Base-by-base conservation (phyloP, 2,329 filamentous ascomycete species). In the Arthroderma sp. region DNA sequence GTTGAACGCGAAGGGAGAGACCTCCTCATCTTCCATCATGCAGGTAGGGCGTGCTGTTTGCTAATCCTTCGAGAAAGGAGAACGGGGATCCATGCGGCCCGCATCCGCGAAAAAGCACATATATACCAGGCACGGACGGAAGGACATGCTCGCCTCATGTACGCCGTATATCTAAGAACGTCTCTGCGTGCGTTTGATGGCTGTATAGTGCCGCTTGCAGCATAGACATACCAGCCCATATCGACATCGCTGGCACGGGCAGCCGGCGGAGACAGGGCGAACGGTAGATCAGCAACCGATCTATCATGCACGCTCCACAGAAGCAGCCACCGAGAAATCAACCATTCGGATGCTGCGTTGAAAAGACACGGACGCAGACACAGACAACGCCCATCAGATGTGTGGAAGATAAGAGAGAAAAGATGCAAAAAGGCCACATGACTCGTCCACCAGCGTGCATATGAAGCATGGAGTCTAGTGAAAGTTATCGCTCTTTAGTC, bases 251-350 rank as follows among this genome's bases (percentile, higher is more conserved):
- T 35, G 25, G 47, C 35, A 3, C 15, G 33, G 23, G 47, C 47
- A 31, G 25, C 28, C 4, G 4, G 17, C 5, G 47, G 11, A 25
- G 47, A 33, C 15, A 19, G 25, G 11, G 2, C 25, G 47, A 25
- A 33, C 47, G 47, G 47, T 51, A 51, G 47, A 51, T 51, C 47
- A 51, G 25, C 47, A 51, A 31, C n/a, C 23, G 28, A 47, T 47
- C 41, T 23, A 47, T 21, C 41, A 47, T 19, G 47, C 47, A 33
- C 47, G 28, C 23, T 51, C 47, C 47, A 51, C 47, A 51, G 28
- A 13, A 33, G n/a, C 25, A 51, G 47, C 47, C 47, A 51, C 47
- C 47, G 28, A 51, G 25, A 11, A 51, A 19, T 33, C 47, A 19
- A 31, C 47, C 47, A 51, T 51, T 51, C 47, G 47, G 47, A 51